Evolutionary conservation across 805 yeast genomes (phyloP), one percentile per base, ranked within the genome.

Genomic region (Cyberlindnera sargentensis): DNA sequence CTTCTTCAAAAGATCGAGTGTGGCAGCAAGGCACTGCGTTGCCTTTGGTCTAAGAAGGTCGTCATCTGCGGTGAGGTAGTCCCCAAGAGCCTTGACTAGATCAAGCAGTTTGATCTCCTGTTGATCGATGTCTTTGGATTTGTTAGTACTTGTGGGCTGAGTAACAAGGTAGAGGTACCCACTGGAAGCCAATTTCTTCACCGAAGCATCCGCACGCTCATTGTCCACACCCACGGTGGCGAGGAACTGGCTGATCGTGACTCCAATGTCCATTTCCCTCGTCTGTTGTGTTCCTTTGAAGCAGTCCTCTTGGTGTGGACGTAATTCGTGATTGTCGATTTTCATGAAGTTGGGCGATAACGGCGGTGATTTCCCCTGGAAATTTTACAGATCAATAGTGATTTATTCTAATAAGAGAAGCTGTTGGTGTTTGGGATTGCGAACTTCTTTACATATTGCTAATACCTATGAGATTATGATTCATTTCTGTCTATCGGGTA

Each of bases 81-180:
- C 77, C n/a, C 86, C 88, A 28, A 85, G 64, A 2, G 67, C 58
- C 37, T 75, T 70, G 7, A 85, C 76, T 36, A 84, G 65, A 38
- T 73, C 75, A 11, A 83, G 35, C 11, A 49, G 31, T 25, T 42
- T 46, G 23, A 44, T 32, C 27, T 37, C 15, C 26, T 40, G 42
- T 10, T 11, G 20, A 31, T 46, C 46, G 40, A 50, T 48, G 8
- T 40, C 53, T 50, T 9, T 8, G 4, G 25, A 9, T 15, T 15
- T 15, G 35, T 34, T 39, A 39, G 45, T 34, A 29, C 20, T 24
- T n/a, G 35, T 10, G 36, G 15, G 15, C 27, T 11, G 10, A 25
- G 9, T 4, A 11, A 11, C 24, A 6, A 8, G 9, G 8, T 7
- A 23, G 6, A 36, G 24, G 27, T 36, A 47, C 40, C 57, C 53